phyloP scores from a whole-genome alignment of 2,329 filamentous ascomycete genomes.

The Talaromyces pinophilus region DNA sequence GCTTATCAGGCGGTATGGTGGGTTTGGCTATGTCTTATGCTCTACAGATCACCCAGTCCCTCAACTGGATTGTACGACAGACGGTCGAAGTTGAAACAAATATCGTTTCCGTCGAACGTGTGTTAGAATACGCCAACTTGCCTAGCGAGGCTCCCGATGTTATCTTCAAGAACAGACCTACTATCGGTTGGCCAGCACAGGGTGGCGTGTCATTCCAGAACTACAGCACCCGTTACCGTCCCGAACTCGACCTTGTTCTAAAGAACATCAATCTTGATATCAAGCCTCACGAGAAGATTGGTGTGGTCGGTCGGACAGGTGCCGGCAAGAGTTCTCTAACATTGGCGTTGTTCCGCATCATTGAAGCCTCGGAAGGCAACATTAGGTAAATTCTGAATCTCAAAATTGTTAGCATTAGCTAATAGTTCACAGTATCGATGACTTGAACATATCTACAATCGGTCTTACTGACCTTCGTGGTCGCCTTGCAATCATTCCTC shows the following conservation, averaged over 20 bases:
- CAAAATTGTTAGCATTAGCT: slow-evolving; percentile 15
- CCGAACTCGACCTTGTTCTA: slow-evolving; percentile 84
- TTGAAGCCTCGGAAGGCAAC: slow-evolving; percentile 78
- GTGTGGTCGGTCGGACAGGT: slow-evolving; percentile 92
- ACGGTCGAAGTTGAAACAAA: slow-evolving; percentile 99
- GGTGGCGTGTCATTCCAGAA: slow-evolving; percentile 88
- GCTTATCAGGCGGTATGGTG: slow-evolving; percentile 71
- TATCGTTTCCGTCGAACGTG: slow-evolving; percentile 96
- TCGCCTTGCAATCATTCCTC: slow-evolving; percentile 92
- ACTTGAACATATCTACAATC: slow-evolving; percentile 84
- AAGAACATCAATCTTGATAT: slow-evolving; percentile 91
- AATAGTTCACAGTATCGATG: slow-evolving; percentile 68
- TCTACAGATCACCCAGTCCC: slow-evolving; percentile 90
- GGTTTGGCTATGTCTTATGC: slow-evolving; percentile 97
- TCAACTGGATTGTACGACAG: slow-evolving; percentile 99
- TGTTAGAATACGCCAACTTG: slow-evolving; percentile 89
- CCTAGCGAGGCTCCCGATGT: slow-evolving; percentile 95
- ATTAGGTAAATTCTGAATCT: slow-evolving; percentile 55
- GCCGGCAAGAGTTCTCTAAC: slow-evolving; percentile 96
- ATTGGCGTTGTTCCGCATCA: slow-evolving; percentile 89
- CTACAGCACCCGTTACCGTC: slow-evolving; percentile 90
- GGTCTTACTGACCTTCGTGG: slow-evolving; percentile 85
- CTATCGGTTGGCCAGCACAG: slow-evolving; percentile 86
- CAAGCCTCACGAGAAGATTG: slow-evolving; percentile 96
- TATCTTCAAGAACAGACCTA: slow-evolving; percentile 80